phyloP scores from a whole-genome alignment of 768 basidiomycete genomes.

The Rubroboletus pulcherrimus region DNA sequence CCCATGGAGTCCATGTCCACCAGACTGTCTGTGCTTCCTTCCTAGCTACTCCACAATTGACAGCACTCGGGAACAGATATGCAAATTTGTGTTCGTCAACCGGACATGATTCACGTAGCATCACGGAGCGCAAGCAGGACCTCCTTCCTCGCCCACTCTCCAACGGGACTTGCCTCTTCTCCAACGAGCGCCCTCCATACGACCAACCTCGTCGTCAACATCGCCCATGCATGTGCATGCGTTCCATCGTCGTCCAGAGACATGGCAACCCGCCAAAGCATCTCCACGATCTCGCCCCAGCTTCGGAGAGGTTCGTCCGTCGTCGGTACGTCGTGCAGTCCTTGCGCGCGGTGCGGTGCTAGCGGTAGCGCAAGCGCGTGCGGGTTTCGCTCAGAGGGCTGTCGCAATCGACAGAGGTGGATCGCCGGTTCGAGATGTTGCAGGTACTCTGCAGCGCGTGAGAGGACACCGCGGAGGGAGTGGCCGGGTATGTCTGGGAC shows the following conservation, averaged over 20 bases:
- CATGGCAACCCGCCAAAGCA: slow-evolving; percentile 36
- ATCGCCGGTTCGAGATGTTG: slow-evolving; percentile 25
- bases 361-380: slow-evolving; percentile 7
- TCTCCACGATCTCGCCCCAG: slow-evolving; percentile 54
- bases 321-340: slow-evolving; percentile 35
- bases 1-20: no score
- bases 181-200: slow-evolving; percentile 31
- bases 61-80: no score
- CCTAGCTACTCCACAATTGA: no score
- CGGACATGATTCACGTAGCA: not conserved
- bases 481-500: slow-evolving; percentile 26
- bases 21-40: no score
- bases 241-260: slow-evolving; percentile 4
- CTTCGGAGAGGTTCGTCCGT: slow-evolving; percentile 28
- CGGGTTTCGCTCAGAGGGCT: not conserved
- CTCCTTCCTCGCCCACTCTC: slow-evolving; percentile 54
- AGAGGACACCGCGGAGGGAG: slow-evolving; percentile 33
- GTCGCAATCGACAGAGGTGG: not conserved
- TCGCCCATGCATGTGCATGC: not conserved
- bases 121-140: slow-evolving; percentile 1
- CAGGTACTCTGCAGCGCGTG: slow-evolving; percentile 26
- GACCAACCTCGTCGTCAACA: not conserved
- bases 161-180: slow-evolving; percentile 32
- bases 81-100: no score
- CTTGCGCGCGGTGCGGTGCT: slow-evolving; percentile 34